Base-by-base conservation (phyloP, 768 basidiomycete species). In the Suillus brevipes region DNA sequence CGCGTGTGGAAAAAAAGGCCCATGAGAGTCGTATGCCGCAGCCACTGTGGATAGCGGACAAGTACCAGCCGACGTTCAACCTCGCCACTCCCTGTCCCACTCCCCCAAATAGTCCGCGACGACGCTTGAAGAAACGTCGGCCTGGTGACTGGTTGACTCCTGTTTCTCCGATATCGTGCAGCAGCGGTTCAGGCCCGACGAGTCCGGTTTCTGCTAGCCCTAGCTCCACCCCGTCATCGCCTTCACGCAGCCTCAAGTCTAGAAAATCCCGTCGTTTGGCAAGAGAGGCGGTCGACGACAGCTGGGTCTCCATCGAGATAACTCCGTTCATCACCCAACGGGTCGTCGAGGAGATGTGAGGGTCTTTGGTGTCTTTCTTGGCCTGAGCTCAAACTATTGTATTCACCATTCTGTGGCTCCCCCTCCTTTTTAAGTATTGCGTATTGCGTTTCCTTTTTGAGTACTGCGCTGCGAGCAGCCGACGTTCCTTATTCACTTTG, bases 231-330 rank as follows among this genome's bases (percentile, higher is more conserved):
- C 55, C 67, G 5, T 37, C 59, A 1, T 60, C 69, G 1, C 70
- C 69, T 6, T 62, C 70, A 43, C 73, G 68, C 60, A 59, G 64
- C 59, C 57, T 69, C 43, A 68, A 67, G 42, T 62, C 64, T 65
- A 70, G 60, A 20, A 62, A 69, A 13, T 63, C 66, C 10, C 69
- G 59, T 45, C 68, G 75, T 36, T 72, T 65, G 23, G 23, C 25
- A n/a, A 72, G 64, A 31, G 64, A 45, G 45, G 20, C 65, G 4
- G 67, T 65, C 45, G 36, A 67, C 66, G 38, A 75, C 72, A 77
- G 74, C 12, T 76, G 77, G 75, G 71, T 76, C 23, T 72, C 66
- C 49, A 67, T 76, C 62, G 75, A 78, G 5, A 60, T 78, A 34
- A 72, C 67, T 7, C 73, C 75, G 4, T 18, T 64, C 56, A 69